Percentiles rank a stretch among this genome's conserved stretches.
Evolutionary conservation across 225 moss, liverwort and hornwort genomes (phyloP).

Genomic region (Marchantia polymorpha): DNA sequence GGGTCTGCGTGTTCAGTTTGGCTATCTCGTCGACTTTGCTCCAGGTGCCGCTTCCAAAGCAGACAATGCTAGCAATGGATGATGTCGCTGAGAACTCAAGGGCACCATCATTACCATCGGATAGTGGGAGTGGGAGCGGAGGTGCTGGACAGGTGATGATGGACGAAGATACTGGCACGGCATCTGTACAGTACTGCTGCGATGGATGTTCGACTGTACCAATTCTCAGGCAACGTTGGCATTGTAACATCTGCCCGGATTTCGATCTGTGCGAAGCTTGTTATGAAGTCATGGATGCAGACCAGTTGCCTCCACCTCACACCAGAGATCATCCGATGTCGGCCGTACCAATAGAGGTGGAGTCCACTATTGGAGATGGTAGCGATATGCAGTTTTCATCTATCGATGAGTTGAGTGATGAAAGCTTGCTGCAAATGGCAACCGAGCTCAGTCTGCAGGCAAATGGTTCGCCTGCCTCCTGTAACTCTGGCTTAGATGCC

Average conservation of each 20-base stretch:
- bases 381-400: constrained; percentile 90
- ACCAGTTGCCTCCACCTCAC: constrained; percentile 97
- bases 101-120: constrained; percentile 70
- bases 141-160: constrained; percentile 89
- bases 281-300: constrained; percentile 97
- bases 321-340: constrained; percentile 96
- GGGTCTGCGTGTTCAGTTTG: constrained; percentile 54
- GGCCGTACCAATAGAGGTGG: constrained; percentile 85
- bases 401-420: constrained; percentile 98
- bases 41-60: constrained; percentile 97
- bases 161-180: constrained; percentile 85
- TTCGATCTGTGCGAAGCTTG: constrained; percentile 99
- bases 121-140: constrained; percentile 75
- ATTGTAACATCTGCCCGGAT: constrained; percentile 98
- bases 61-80: constrained; percentile 99
- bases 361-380: constrained; percentile 70
- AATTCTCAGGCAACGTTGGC: constrained; percentile 95
- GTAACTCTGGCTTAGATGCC: constrained; percentile 51
- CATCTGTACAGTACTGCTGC: constrained; percentile 99
- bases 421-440: constrained; percentile 98
- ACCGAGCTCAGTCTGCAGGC: constrained; percentile 96
- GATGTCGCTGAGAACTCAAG: constrained; percentile 82
- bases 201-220: constrained; percentile 98
- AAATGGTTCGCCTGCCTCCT: constrained; percentile 56
- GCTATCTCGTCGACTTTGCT: constrained; percentile 94